Conservation (phyloP, 2,329 filamentous ascomycete species). For the Venturia aucupariae region DNA sequence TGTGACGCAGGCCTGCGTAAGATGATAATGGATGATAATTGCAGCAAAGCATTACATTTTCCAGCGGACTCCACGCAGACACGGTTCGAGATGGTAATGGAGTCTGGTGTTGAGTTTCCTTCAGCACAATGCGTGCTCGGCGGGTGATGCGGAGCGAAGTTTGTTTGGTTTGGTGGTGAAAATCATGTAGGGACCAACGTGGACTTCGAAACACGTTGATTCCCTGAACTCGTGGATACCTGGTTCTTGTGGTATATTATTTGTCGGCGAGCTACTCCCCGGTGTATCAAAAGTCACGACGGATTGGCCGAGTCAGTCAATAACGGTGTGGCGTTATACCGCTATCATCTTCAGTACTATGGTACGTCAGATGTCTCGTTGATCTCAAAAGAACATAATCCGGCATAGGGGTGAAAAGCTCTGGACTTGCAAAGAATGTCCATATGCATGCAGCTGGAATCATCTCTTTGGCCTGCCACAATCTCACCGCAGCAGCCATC, state of each 20-base stretch:
- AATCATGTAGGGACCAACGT: too few relatives aligned
- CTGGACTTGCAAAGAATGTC: too few relatives aligned
- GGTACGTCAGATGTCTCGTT: neutral
- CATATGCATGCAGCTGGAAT: too few relatives aligned
- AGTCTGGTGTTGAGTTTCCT: too few relatives aligned
- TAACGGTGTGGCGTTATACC: neutral
- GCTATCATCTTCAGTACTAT: neutral
- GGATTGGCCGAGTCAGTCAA: neutral
- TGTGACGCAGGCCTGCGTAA: too few relatives aligned
- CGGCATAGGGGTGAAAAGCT: too few relatives aligned
- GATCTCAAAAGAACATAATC: too few relatives aligned
- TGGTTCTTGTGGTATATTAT: too few relatives aligned
- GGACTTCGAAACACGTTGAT: neutral
- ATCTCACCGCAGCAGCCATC: neutral
- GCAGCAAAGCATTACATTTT: neutral
- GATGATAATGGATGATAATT: too few relatives aligned
- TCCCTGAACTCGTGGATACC: neutral
- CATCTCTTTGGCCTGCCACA: neutral
- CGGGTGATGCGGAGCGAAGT: neutral
- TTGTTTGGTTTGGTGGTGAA: neutral
- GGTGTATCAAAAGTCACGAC: neutral
- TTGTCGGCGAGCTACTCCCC: neutral
- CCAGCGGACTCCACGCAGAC: neutral
- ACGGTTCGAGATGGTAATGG: neutral
- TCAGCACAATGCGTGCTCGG: too few relatives aligned